Evolutionary conservation across 2,329 filamentous ascomycete genomes (phyloP).

Genomic region (Ceratocystis harringtonii): DNA sequence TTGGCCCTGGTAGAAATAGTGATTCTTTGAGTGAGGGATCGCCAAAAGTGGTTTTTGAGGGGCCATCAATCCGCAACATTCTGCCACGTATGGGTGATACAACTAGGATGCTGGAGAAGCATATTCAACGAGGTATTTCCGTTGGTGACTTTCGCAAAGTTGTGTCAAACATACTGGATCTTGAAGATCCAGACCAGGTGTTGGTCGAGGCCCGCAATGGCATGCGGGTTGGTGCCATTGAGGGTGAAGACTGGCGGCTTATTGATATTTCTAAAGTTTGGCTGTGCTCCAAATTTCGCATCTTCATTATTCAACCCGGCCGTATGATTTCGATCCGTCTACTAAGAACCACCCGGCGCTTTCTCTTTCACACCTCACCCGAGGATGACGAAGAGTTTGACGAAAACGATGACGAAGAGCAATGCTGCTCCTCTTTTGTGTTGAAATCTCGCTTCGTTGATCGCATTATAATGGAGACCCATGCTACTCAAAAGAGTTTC

Average conservation of each 20-base stretch:
- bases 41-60: not conserved
- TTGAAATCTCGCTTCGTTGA: slow-evolving; percentile 5
- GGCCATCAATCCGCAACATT: not conserved
- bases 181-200: slow-evolving; percentile 13
- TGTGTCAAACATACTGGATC: slow-evolving; percentile 5
- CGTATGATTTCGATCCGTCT: slow-evolving; percentile 11
- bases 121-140: not conserved
- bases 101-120: not conserved
- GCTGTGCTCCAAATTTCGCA: slow-evolving; percentile 14
- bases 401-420: slow-evolving; percentile 5
- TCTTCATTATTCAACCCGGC: not conserved
- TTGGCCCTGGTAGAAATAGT: not conserved
- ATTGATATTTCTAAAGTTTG: slow-evolving; percentile 11
- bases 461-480: not conserved
- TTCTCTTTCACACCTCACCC: slow-evolving; percentile 10
- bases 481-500: not conserved
- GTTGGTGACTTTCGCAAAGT: slow-evolving; percentile 7
- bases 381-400: slow-evolving; percentile 11
- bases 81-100: not conserved
- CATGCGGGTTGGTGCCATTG: slow-evolving; percentile 12
- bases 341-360: slow-evolving; percentile 6
- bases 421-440: not conserved
- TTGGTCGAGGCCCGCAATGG: slow-evolving; percentile 15
- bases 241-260: slow-evolving; percentile 14
- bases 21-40: not conserved